phyloP scores from a whole-genome alignment of 805 yeast genomes.

The Lipomyces orientalis region DNA sequence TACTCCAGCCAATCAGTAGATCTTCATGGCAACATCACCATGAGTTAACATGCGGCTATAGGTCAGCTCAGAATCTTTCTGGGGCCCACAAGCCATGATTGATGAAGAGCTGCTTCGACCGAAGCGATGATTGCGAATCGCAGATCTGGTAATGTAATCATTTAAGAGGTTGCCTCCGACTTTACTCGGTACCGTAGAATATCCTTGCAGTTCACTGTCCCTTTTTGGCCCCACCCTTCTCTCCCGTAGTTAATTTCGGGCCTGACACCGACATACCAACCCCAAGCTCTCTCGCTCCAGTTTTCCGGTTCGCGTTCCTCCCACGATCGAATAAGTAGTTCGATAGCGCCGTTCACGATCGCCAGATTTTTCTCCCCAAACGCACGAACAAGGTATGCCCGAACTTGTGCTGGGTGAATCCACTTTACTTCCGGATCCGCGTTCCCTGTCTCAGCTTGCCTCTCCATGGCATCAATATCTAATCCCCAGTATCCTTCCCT shows the following conservation, averaged over 20 bases:
- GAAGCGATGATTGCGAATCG: not conserved
- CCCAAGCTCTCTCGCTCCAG: conserved; percentile 22
- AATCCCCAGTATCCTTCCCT: conserved; percentile 36
- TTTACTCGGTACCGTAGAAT: conserved; percentile 14
- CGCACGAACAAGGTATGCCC: conserved; percentile 28
- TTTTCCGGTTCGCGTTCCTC: not conserved
- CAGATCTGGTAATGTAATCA: not conserved
- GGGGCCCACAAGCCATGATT: no score
- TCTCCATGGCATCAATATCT: conserved; percentile 29
- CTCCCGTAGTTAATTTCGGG: conserved; percentile 27
- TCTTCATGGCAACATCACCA: no score
- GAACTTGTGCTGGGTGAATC: conserved; percentile 34
- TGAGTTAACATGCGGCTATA: no score
- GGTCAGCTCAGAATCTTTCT: not conserved
- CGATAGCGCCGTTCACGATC: conserved; percentile 29
- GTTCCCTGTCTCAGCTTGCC: conserved; percentile 4
- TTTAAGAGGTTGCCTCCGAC: not conserved
- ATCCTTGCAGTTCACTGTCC: conserved; percentile 13
- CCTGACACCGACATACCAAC: conserved; percentile 28
- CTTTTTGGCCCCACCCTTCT: conserved; percentile 36
- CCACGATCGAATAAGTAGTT: conserved; percentile 31
- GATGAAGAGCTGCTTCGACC: not conserved
- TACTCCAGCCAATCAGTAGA: no score
- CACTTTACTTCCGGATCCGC: conserved; percentile 22
- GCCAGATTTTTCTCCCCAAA: conserved; percentile 26